phyloP scores from a whole-genome alignment of 139 green algal species.

The Prasinococcaceae sp. region DNA sequence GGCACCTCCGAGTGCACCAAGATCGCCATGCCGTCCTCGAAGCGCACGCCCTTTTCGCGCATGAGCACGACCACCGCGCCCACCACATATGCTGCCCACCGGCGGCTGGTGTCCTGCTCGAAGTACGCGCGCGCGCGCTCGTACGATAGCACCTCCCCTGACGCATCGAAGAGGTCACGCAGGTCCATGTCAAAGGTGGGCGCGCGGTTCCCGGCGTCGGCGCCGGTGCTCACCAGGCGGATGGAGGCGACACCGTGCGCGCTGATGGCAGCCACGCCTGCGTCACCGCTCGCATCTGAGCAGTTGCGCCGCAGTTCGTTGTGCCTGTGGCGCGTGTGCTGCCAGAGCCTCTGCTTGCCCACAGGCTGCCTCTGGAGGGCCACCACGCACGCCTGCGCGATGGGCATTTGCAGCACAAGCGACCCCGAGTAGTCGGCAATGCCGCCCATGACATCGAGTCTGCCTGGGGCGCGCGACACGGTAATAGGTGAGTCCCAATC shows the following conservation, averaged over 20 bases:
- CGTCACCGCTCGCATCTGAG: constrained; percentile 6
- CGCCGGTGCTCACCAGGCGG: constrained; percentile 40
- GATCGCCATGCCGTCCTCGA: constrained; percentile 26
- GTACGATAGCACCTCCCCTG: constrained; percentile 40
- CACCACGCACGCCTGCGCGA: constrained; percentile 67
- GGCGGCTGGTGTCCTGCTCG: constrained; percentile 14
- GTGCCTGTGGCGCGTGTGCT: constrained; percentile 27
- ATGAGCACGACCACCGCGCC: constrained; percentile 70
- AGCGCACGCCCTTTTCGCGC: constrained; percentile 35
- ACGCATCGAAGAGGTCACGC: constrained; percentile 36
- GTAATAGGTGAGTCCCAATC: constrained; percentile 29
- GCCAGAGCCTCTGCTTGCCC: constrained; percentile 29
- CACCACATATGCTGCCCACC: constrained; percentile 79
- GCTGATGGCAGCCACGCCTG: too few species aligned
- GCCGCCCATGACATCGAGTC: constrained; percentile 93
- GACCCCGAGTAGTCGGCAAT: constrained; percentile 89
- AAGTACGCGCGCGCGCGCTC: constrained; percentile 36
- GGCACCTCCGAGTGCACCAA: constrained; percentile 66
- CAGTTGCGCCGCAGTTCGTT: background rate
- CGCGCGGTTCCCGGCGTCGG: constrained; percentile 35
- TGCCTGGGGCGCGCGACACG: constrained; percentile 67
- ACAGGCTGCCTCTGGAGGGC: constrained; percentile 45
- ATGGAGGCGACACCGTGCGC: constrained; percentile 26
- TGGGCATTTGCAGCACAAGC: constrained; percentile 79
- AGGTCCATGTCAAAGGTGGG: constrained; percentile 51